These are phyloP conservation scores for Diutina scorzettiae DNA, from an alignment of 1,139 yeast genomes.

Conservation along the genomic window DNA sequence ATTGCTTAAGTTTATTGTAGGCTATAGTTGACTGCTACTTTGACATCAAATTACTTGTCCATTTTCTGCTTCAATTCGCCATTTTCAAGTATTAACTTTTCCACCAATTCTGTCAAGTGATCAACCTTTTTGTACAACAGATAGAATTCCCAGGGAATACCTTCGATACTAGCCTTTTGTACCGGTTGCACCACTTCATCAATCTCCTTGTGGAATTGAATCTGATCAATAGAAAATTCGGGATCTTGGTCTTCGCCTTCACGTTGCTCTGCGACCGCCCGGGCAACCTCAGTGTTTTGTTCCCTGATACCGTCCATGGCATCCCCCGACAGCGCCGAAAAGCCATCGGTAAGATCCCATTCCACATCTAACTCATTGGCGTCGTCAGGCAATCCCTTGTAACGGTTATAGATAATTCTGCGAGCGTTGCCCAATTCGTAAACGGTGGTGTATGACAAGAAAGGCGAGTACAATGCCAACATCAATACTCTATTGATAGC, in stretches of 20 bases:
- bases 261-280: conserved; percentile 37
- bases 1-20: too few species aligned
- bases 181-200: conserved; percentile 44
- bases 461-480: conserved; percentile 59
- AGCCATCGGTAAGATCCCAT: conserved; percentile 81
- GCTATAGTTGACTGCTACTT: too few species aligned
- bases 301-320: conserved; percentile 31
- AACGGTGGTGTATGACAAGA: conserved; percentile 45
- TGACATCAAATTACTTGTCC: too few species aligned
- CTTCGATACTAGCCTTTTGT: conserved; percentile 37
- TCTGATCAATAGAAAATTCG: conserved; percentile 41
- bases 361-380: conserved; percentile 70
- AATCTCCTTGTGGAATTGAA: conserved; percentile 37
- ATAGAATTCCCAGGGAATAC: conserved; percentile 58
- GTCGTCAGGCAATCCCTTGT: conserved; percentile 58
- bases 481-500: conserved; percentile 39
- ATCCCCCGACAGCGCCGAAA: conserved; percentile 21
- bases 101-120: conserved; percentile 30
- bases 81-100: conserved; percentile 32
- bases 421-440: conserved; percentile 58
- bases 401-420: conserved; percentile 61
- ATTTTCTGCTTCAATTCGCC: conserved; percentile 3
- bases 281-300: conserved; percentile 23
- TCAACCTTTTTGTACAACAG: conserved; percentile 41
- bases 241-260: conserved; percentile 67